Conservation (phyloP, 257 asterid species). For the Nemophila menziesii region DNA sequence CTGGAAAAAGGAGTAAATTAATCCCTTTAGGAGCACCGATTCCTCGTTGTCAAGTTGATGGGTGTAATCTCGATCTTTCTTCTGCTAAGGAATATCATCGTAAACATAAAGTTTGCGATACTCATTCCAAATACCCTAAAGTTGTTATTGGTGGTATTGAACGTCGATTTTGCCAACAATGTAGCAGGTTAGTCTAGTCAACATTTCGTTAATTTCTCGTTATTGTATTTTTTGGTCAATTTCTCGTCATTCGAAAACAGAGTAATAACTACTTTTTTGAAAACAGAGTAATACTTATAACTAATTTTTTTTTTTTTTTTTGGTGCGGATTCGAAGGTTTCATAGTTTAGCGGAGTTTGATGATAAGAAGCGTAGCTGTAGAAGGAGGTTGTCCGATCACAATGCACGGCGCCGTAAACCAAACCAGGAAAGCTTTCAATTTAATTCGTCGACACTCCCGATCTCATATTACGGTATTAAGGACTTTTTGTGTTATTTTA, state of each 20-base stretch:
- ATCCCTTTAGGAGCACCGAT: slow-evolving; percentile 24
- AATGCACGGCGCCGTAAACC: slow-evolving; percentile 94
- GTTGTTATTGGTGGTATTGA: slow-evolving; percentile 58
- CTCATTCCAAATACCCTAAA: slow-evolving; percentile 67
- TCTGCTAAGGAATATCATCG: slow-evolving; percentile 76
- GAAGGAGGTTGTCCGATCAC: slow-evolving; percentile 86
- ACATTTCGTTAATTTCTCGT: no score
- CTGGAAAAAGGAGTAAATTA: slow-evolving; percentile 47
- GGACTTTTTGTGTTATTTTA: neutral
- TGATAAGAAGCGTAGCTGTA: slow-evolving; percentile 87
- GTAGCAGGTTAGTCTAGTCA: slow-evolving; percentile 58
- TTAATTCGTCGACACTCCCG: slow-evolving; percentile 44
- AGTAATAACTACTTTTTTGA: no score
- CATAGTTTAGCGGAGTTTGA: slow-evolving; percentile 76
- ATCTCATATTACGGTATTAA: slow-evolving; percentile 53
- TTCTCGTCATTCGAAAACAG: no score
- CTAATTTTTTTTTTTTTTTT: no score
- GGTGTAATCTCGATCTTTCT: slow-evolving; percentile 69
- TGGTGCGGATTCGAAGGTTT: slow-evolving; percentile 45
- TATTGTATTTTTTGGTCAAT: no score
- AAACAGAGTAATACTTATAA: no score
- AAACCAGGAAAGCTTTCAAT: slow-evolving; percentile 51
- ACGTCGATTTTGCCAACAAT: slow-evolving; percentile 92
- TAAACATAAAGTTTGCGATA: slow-evolving; percentile 76
- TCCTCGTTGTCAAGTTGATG: slow-evolving; percentile 69